phyloP scores from a whole-genome alignment of 805 yeast genomes.

The Wickerhamomyces strasburgensis region DNA sequence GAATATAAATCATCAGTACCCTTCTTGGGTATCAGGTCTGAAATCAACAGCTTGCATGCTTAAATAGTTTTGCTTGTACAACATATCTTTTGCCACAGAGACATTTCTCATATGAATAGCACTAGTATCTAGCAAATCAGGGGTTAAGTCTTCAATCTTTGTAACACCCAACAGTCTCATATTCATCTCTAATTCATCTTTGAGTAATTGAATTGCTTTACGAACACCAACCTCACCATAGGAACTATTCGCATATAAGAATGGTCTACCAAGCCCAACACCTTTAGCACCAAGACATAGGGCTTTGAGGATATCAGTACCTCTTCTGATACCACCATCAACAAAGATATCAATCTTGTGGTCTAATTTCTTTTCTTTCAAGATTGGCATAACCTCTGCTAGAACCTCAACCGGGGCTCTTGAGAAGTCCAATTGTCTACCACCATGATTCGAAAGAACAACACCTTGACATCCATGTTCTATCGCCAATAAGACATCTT shows the following conservation, averaged over 20 bases:
- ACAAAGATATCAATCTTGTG: slow-evolving; percentile 57
- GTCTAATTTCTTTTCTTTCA: slow-evolving; percentile 36
- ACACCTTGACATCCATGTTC: slow-evolving; percentile 58
- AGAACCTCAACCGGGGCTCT: slow-evolving; percentile 59
- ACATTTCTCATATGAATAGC: slow-evolving; percentile 38
- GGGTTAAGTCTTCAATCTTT: slow-evolving; percentile 53
- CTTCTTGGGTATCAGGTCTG: slow-evolving; percentile 16
- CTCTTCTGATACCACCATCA: slow-evolving; percentile 78
- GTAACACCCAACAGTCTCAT: slow-evolving; percentile 78
- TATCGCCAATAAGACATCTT: slow-evolving; percentile 57
- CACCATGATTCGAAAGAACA: slow-evolving; percentile 71
- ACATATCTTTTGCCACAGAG: slow-evolving; percentile 47
- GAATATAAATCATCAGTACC: background rate
- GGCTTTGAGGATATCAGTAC: slow-evolving; percentile 73
- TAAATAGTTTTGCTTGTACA: slow-evolving; percentile 53
- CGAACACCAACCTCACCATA: slow-evolving; percentile 64
- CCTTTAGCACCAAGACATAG: slow-evolving; percentile 73
- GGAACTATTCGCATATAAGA: slow-evolving; percentile 56
- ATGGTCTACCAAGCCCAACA: slow-evolving; percentile 68
- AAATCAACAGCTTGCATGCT: slow-evolving; percentile 50
- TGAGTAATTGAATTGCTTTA: slow-evolving; percentile 54
- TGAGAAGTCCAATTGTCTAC: slow-evolving; percentile 62
- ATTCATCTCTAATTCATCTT: slow-evolving; percentile 67
- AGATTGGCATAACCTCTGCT: slow-evolving; percentile 45
- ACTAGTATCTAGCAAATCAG: slow-evolving; percentile 54